phyloP scores from a whole-genome alignment of 2,329 filamentous ascomycete genomes.

The Microsporum canis region DNA sequence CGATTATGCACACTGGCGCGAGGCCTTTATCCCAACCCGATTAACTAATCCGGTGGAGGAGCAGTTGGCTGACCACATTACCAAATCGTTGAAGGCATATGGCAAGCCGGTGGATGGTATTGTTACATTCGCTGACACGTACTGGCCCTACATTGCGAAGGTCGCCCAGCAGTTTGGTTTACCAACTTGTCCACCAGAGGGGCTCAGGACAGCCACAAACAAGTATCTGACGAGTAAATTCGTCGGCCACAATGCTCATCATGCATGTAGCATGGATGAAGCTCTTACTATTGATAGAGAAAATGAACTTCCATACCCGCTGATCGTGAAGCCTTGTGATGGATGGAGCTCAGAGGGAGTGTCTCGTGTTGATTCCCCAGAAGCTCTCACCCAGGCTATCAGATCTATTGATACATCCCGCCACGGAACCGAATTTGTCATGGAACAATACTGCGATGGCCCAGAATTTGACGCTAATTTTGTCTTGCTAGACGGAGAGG shows the following conservation, averaged over 20 bases:
- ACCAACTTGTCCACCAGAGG: background rate
- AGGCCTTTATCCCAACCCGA: slow-evolving; percentile 20
- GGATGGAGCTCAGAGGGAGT: slow-evolving; percentile 28
- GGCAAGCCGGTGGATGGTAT: slow-evolving; percentile 11
- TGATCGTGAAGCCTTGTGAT: slow-evolving; percentile 30
- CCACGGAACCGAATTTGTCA: slow-evolving; percentile 19
- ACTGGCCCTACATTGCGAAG: background rate
- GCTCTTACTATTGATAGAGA: background rate
- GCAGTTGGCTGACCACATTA: background rate
- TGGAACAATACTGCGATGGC: slow-evolving; percentile 33
- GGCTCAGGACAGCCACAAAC: background rate
- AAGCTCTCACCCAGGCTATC: background rate
- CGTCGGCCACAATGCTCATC: background rate
- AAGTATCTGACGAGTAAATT: slow-evolving; percentile 6
- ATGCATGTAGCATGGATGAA: background rate
- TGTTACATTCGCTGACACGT: background rate
- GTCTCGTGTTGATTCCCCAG: background rate
- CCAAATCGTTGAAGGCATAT: background rate
- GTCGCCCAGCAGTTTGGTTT: background rate
- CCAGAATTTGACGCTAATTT: slow-evolving; percentile 37
- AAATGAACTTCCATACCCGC: slow-evolving; percentile 16
- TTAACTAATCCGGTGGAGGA: background rate
- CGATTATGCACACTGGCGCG: slow-evolving; percentile 20
- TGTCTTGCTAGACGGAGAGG: slow-evolving; percentile 28
- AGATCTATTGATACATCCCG: background rate